Percentiles rank a stretch among this genome's conserved stretches.
Conservation (phyloP, 23 red algal species). For the Cyanidium caldarium region DNA sequence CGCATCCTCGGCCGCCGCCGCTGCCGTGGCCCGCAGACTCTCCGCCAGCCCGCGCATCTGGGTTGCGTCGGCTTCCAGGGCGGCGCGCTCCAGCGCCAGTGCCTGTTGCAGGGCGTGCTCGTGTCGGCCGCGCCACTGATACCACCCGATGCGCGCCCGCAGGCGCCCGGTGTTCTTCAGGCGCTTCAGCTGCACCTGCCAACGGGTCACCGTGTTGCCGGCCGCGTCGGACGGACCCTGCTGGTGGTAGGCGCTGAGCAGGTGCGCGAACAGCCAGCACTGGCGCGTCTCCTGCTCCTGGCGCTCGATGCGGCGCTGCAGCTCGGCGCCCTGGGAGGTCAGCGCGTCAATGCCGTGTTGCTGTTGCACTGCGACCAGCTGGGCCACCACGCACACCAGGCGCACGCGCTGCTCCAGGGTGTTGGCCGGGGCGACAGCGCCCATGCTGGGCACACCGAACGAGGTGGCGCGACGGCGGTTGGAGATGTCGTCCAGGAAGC, state of each 20-base stretch:
- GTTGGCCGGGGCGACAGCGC: not conserved
- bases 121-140: not conserved
- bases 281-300: not conserved
- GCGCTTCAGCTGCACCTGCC: not conserved
- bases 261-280: not conserved
- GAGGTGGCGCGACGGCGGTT: not conserved
- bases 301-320: not conserved
- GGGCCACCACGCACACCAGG: not conserved
- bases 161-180: not conserved
- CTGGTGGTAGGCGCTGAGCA: not conserved
- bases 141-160: not conserved
- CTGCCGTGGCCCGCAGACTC: not conserved
- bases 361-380: not conserved
- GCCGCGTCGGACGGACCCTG: not conserved
- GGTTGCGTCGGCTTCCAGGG: not conserved
- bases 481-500: conserved; percentile 3
- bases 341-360: not conserved
- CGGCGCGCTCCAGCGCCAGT: not conserved
- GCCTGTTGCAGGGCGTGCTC: not conserved
- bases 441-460: not conserved
- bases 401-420: not conserved
- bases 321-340: not conserved
- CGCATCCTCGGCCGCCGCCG: not conserved
- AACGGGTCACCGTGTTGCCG: not conserved
- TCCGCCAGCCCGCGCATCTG: not conserved